Conservation (phyloP, 768 basidiomycete species). For the Kwoniella heveanensis region DNA sequence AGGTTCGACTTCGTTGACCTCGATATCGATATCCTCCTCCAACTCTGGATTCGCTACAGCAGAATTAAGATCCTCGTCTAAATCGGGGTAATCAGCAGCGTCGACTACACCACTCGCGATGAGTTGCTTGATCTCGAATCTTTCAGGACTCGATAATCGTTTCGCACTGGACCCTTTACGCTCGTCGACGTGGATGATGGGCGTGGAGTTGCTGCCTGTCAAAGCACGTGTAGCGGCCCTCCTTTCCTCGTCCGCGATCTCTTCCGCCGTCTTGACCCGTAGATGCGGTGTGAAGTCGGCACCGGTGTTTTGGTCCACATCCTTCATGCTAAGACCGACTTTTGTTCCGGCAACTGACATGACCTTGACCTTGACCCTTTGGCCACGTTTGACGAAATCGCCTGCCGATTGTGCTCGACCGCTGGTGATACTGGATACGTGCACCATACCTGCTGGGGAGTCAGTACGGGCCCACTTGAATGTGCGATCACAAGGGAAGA, state of each 20-base stretch:
- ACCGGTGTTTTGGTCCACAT: constrained; percentile 88
- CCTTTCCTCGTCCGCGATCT: constrained; percentile 77
- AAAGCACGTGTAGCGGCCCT: constrained; percentile 63
- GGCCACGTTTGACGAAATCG: constrained; percentile 81
- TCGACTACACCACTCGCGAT: constrained; percentile 91
- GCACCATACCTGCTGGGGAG: constrained; percentile 78
- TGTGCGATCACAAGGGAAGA: no score
- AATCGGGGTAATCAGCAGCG: constrained; percentile 69
- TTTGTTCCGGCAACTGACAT: constrained; percentile 84
- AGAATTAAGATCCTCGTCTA: constrained; percentile 53
- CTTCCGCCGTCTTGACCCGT: constrained; percentile 89
- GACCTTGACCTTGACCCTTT: constrained; percentile 91
- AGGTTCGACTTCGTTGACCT: constrained; percentile 94
- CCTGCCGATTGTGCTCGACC: constrained; percentile 81
- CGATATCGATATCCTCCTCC: constrained; percentile 96
- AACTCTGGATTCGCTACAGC: constrained; percentile 68
- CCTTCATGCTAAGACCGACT: constrained; percentile 91
- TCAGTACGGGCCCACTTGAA: constrained; percentile 10
- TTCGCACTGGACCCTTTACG: constrained; percentile 68
- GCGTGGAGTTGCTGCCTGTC: constrained; percentile 84
- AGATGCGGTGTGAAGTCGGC: constrained; percentile 92
- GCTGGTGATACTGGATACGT: constrained; percentile 84
- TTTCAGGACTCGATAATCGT: constrained; percentile 89
- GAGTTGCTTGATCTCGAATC: constrained; percentile 99
- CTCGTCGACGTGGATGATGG: constrained; percentile 61